phyloP scores from a whole-genome alignment of 495 filamentous ascomycete species.

The Neurospora sp. region DNA sequence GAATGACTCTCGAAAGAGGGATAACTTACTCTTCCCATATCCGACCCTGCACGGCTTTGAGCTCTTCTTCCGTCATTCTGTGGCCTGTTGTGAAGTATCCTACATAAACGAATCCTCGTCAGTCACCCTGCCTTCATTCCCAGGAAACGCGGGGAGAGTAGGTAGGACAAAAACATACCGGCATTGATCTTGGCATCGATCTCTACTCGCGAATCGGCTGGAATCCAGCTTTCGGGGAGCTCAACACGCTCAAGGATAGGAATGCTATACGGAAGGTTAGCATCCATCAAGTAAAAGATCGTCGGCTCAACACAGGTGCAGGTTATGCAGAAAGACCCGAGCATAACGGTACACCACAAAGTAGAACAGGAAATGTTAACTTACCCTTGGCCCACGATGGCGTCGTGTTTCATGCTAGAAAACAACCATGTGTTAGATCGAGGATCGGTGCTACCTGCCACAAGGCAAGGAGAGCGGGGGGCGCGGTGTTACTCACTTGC shows the following conservation, averaged over 20 bases:
- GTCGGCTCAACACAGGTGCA: neutral
- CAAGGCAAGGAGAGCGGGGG: neutral
- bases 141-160: neutral
- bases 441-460: neutral
- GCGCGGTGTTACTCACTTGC: slow-evolving; percentile 52
- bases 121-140: slow-evolving; percentile 2
- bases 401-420: slow-evolving; percentile 91
- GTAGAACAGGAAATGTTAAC: slow-evolving; percentile 10
- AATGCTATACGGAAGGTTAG: slow-evolving; percentile 43
- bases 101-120: slow-evolving; percentile 16
- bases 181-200: slow-evolving; percentile 98
- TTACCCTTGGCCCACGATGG: slow-evolving; percentile 86
- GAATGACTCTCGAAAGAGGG: neutral
- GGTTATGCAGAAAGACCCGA: slow-evolving; percentile 4
- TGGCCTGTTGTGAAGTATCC: slow-evolving; percentile 83
- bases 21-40: slow-evolving; percentile 74
- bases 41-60: slow-evolving; percentile 74
- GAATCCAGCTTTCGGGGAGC: slow-evolving; percentile 89
- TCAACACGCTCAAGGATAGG: slow-evolving; percentile 88
- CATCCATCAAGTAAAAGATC: neutral
- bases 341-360: neutral
- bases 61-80: slow-evolving; percentile 75
- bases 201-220: slow-evolving; percentile 88
- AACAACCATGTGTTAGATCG: slow-evolving; percentile 8
- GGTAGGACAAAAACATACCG: slow-evolving; percentile 48